Evolutionary conservation across 2,329 filamentous ascomycete species (phyloP).

Genomic region (Pseudofabraea citricarpa): DNA sequence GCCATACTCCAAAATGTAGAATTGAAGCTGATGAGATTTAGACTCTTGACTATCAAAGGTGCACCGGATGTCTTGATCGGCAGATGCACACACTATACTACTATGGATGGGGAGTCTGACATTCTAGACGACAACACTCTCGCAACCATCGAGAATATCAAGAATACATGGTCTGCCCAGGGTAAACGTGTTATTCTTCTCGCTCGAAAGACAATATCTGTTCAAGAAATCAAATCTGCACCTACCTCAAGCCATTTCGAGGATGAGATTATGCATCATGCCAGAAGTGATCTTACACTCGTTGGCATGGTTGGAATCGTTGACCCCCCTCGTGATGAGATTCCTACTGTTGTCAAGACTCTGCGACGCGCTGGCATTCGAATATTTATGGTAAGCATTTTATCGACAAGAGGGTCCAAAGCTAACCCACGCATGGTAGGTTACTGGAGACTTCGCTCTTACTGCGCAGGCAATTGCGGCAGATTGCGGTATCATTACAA

Average conservation of each 20-base stretch:
- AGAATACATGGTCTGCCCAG: conserved; percentile 64
- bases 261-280: conserved; percentile 49
- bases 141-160: conserved; percentile 49
- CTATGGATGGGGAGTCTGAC: conserved; percentile 47
- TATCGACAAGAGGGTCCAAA: too few species aligned
- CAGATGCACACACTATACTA: conserved; percentile 54
- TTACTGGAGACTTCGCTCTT: conserved; percentile 73
- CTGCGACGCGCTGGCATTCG: conserved; percentile 66
- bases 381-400: conserved; percentile 63
- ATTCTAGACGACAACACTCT: conserved; percentile 42
- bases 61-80: conserved; percentile 69
- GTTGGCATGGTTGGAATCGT: conserved; percentile 54
- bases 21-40: conserved; percentile 10
- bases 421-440: conserved; percentile 30
- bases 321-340: conserved; percentile 56
- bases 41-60: conserved; percentile 69
- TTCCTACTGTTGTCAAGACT: conserved; percentile 53
- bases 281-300: conserved; percentile 42
- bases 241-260: conserved; percentile 48
- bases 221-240: conserved; percentile 31
- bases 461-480: conserved; percentile 70
- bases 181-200: conserved; percentile 65
- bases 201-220: conserved; percentile 52
- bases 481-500: conserved; percentile 67
- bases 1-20: background rate